These are phyloP conservation scores for Rhodotorula mucilaginosa DNA, from an alignment of 1,284 basidiomycete species.

Conservation along the genomic window DNA sequence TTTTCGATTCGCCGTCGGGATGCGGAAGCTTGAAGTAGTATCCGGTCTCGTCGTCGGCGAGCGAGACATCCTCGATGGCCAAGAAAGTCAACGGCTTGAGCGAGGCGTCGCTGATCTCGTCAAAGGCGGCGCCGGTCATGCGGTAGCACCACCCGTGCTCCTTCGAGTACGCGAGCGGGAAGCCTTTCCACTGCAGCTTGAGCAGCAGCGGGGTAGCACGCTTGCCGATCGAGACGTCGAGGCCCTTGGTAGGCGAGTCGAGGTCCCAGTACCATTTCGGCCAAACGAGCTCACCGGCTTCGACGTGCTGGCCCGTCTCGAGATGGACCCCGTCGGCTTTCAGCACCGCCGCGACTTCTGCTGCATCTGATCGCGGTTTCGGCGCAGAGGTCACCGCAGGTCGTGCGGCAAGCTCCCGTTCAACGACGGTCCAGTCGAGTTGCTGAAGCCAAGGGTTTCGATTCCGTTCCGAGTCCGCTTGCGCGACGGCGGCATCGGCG, in stretches of 20 bases:
- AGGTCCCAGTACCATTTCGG: constrained; percentile 99
- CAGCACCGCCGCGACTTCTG: background rate
- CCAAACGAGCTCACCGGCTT: constrained; percentile 50
- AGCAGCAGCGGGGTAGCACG: constrained; percentile 81
- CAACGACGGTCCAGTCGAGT: constrained; percentile 42
- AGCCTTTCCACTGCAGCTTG: constrained; percentile 80
- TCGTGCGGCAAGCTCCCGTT: background rate
- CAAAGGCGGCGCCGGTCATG: constrained; percentile 55
- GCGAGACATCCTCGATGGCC: constrained; percentile 60
- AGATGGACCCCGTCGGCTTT: background rate
- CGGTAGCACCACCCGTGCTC: constrained; percentile 92
- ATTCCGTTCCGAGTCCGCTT: constrained; percentile 5
- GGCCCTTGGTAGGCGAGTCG: constrained; percentile 52
- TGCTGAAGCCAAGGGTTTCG: constrained; percentile 38
- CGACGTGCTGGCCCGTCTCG: constrained; percentile 1
- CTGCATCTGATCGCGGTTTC: background rate
- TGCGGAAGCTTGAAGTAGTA: constrained; percentile 92
- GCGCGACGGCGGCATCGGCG: constrained; percentile 22
- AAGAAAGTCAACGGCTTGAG: constrained; percentile 54
- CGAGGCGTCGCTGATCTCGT: constrained; percentile 21
- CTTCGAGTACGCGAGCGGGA: constrained; percentile 80
- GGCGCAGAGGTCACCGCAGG: background rate
- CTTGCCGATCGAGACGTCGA: constrained; percentile 84
- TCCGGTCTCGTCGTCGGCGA: constrained; percentile 56
- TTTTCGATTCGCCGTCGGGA: constrained; percentile 88